Evolutionary conservation across 2,329 filamentous ascomycete species (phyloP).

Genomic region (Pseudophaeomoniella oleicola): DNA sequence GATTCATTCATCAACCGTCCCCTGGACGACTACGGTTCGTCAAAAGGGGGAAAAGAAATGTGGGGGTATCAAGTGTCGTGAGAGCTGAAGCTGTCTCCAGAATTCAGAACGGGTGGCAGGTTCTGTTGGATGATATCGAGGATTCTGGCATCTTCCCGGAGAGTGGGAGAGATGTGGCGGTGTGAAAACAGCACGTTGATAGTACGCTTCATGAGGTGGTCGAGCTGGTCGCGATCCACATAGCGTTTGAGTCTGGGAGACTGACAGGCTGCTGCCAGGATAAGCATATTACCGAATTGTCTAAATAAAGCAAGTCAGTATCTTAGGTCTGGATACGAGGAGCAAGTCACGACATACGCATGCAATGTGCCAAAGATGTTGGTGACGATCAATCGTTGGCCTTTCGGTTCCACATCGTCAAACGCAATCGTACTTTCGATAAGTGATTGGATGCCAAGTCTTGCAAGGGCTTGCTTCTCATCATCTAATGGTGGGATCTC

Average conservation of each 20-base stretch:
- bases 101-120: background rate
- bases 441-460: slow-evolving; percentile 54
- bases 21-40: no score
- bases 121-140: slow-evolving; percentile 38
- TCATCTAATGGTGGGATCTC: slow-evolving; percentile 11
- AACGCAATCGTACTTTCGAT: slow-evolving; percentile 79
- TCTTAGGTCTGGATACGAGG: slow-evolving; percentile 43
- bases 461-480: slow-evolving; percentile 40
- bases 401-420: slow-evolving; percentile 41
- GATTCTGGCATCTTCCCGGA: slow-evolving; percentile 61
- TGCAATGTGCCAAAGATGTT: slow-evolving; percentile 93
- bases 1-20: no score
- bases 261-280: slow-evolving; percentile 68
- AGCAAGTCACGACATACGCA: slow-evolving; percentile 52
- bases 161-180: slow-evolving; percentile 57
- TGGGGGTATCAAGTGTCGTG: background rate
- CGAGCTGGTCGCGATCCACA: slow-evolving; percentile 42
- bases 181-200: slow-evolving; percentile 61
- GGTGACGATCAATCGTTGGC: slow-evolving; percentile 63
- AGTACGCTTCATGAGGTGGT: slow-evolving; percentile 53
- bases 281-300: slow-evolving; percentile 92
- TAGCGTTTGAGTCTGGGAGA: slow-evolving; percentile 42
- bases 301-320: slow-evolving; percentile 32
- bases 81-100: background rate
- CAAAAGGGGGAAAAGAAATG: no score